A percentile compares a stretch with the other conserved stretches of the same genome.
phyloP scores from a whole-genome alignment of 495 filamentous ascomycete genomes.

The Neurospora tetrasperma region DNA sequence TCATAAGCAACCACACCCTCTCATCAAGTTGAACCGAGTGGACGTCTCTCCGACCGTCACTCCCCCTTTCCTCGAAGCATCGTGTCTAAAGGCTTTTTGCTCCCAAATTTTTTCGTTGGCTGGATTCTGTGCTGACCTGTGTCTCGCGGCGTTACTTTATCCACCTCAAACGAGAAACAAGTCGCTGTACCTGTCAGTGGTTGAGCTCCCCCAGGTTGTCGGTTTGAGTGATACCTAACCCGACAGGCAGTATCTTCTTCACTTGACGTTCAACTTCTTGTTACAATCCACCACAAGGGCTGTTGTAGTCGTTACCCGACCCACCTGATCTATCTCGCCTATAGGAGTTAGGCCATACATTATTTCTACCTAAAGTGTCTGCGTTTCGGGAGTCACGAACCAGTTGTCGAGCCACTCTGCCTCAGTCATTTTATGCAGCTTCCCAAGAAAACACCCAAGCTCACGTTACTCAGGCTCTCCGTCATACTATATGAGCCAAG shows the following conservation, averaged over 20 bases:
- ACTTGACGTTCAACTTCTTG: neutral
- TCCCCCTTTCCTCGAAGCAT: neutral
- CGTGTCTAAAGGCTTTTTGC: neutral
- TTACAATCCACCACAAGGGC: neutral
- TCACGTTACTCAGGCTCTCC: neutral
- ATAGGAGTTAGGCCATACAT: neutral
- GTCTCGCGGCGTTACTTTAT: neutral
- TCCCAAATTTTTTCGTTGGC: neutral
- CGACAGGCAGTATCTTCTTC: neutral
- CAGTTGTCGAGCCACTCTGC: neutral
- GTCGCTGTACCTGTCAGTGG: neutral
- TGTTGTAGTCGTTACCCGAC: neutral
- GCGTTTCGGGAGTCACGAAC: neutral
- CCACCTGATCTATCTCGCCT: neutral
- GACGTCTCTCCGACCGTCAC: neutral
- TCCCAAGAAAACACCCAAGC: neutral
- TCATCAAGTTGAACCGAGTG: neutral
- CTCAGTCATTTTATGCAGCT: neutral
- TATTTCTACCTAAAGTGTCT: neutral
- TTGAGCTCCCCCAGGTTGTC: neutral
- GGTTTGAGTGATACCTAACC: neutral
- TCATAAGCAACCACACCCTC: neutral
- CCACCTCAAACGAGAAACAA: neutral
- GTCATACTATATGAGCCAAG: neutral
- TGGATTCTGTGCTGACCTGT: constrained; percentile 1